A percentile compares a stretch with the other conserved stretches of the same genome.
Conservation (phyloP, 306 rosid genomes). For the Senna siamea region DNA sequence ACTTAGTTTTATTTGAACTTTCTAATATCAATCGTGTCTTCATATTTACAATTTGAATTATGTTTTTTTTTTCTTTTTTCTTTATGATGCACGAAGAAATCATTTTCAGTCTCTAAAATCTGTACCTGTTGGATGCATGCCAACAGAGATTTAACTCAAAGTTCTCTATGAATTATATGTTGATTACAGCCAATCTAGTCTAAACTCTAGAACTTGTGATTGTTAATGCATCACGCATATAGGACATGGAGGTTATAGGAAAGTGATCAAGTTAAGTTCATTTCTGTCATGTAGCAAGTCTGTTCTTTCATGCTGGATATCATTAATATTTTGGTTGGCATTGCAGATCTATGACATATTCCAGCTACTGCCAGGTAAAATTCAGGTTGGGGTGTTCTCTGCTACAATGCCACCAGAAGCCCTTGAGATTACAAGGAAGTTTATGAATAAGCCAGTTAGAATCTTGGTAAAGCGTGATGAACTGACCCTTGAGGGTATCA, state of each 20-base stretch:
- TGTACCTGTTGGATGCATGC: neutral
- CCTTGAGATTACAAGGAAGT: conserved; percentile 89
- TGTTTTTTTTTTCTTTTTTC: neutral
- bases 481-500: conserved; percentile 93
- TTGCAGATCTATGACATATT: conserved; percentile 91
- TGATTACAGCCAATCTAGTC: too few species aligned
- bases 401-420: conserved; percentile 99
- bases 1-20: neutral
- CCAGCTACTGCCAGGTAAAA: conserved; percentile 83
- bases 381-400: conserved; percentile 96
- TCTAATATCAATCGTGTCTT: neutral
- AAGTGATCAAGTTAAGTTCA: too few species aligned
- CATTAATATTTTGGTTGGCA: conserved; percentile 22
- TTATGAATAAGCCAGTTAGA: conserved; percentile 96
- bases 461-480: conserved; percentile 92
- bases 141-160: neutral
- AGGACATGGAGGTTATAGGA: too few species aligned
- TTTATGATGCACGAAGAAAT: neutral
- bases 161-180: too few species aligned
- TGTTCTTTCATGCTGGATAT: neutral
- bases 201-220: too few species aligned
- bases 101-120: neutral
- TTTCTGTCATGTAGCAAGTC: too few species aligned
- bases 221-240: too few species aligned
- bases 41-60: neutral